A percentile compares a stretch with the other conserved stretches of the same genome.
phyloP scores from a whole-genome alignment of 768 basidiomycete species.

The Lepiota subincarnata region DNA sequence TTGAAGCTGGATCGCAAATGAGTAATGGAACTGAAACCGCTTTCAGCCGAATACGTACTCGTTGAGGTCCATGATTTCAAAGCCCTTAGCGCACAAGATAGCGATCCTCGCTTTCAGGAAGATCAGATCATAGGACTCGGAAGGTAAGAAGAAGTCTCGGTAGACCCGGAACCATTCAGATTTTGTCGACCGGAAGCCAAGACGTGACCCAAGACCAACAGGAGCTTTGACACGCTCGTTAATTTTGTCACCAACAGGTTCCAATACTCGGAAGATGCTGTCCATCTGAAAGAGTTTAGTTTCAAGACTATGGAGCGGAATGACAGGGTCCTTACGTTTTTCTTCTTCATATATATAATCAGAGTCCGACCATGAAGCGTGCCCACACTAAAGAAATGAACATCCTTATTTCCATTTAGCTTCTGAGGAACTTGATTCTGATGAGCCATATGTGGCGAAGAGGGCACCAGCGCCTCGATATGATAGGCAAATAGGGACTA shows the following conservation, averaged over 20 bases:
- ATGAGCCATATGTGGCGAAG: constrained; percentile 63
- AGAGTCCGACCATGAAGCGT: constrained; percentile 81
- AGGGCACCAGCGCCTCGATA: constrained; percentile 93
- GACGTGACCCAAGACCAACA: constrained; percentile 64
- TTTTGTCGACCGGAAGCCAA: constrained; percentile 73
- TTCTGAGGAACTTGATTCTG: constrained; percentile 84
- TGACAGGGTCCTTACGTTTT: constrained; percentile 45
- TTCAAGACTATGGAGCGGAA: neutral
- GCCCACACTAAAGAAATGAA: constrained; percentile 95
- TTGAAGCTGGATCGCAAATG: constrained; percentile 54
- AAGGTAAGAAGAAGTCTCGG: constrained; percentile 91
- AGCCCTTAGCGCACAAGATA: constrained; percentile 89
- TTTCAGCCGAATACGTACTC: constrained; percentile 47
- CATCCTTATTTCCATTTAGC: constrained; percentile 83
- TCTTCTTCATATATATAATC: constrained; percentile 96
- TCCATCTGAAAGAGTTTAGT: constrained; percentile 51
- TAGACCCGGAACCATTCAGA: constrained; percentile 96
- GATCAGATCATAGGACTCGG: constrained; percentile 84
- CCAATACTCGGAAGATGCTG: constrained; percentile 95
- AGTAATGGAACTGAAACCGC: neutral
- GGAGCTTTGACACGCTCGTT: constrained; percentile 72
- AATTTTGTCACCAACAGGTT: constrained; percentile 90
- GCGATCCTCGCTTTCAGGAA: constrained; percentile 94
- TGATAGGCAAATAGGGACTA: constrained; percentile 90
- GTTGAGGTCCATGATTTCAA: constrained; percentile 95